These are phyloP conservation scores for Cladosporium sp. DNA, from an alignment of 2,329 filamentous ascomycete genomes.

Conservation along the genomic window DNA sequence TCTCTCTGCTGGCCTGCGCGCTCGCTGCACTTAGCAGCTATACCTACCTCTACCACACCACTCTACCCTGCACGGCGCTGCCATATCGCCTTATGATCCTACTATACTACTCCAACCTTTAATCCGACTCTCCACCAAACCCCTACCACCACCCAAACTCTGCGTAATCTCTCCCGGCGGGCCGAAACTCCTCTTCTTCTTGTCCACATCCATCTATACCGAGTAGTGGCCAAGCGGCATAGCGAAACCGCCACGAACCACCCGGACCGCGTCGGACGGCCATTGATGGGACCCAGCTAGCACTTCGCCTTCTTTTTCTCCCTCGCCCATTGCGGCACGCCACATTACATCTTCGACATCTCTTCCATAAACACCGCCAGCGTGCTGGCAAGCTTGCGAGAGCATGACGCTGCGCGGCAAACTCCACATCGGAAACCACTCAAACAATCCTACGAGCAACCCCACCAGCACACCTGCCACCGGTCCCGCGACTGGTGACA, in stretches of 20 bases:
- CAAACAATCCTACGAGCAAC: slow-evolving; percentile 1
- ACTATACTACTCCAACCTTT: too few species aligned
- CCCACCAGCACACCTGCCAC: slow-evolving; percentile 13
- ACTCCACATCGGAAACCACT: slow-evolving; percentile 1
- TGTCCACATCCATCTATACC: neutral
- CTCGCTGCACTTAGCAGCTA: too few species aligned
- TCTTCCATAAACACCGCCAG: neutral
- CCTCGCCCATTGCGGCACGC: slow-evolving; percentile 3
- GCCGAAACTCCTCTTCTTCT: too few species aligned
- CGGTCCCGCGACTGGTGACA: slow-evolving; percentile 27
- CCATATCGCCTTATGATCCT: too few species aligned
- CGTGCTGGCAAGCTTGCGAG: slow-evolving; percentile 8
- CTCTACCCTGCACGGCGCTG: too few species aligned
- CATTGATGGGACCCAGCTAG: slow-evolving; percentile 13
- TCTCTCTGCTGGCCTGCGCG: too few species aligned
- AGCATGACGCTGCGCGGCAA: slow-evolving; percentile 23
- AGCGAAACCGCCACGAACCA: neutral
- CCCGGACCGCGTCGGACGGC: slow-evolving; percentile 5
- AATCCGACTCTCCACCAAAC: too few species aligned
- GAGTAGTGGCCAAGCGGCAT: neutral
- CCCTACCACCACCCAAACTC: too few species aligned
- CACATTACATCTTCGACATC: neutral
- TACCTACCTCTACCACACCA: too few species aligned
- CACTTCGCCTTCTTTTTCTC: neutral
- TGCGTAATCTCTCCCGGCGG: too few species aligned